These are phyloP conservation scores for Salix brachista DNA, from an alignment of 345 rosid species.

Conservation along the genomic window DNA sequence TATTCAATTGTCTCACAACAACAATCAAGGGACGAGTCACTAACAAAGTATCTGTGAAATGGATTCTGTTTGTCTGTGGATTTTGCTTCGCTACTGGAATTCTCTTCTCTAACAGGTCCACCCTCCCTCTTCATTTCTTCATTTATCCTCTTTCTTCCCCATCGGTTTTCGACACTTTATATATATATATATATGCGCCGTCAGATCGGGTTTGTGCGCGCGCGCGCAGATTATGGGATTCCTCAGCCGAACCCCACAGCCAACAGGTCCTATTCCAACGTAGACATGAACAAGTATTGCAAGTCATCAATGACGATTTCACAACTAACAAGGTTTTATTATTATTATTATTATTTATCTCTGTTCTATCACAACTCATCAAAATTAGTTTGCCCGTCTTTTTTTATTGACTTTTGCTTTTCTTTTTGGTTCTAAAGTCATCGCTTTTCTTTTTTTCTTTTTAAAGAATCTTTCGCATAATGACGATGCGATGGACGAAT, in stretches of 20 bases:
- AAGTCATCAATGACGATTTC: slow-evolving; percentile 53
- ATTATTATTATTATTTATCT: not conserved
- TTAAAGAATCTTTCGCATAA: slow-evolving; percentile 35
- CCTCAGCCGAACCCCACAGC: slow-evolving; percentile 42
- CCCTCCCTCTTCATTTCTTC: not conserved
- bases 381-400: not conserved
- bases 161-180: not conserved
- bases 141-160: not conserved
- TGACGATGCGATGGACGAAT: slow-evolving; percentile 59
- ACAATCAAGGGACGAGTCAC: slow-evolving; percentile 60
- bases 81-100: slow-evolving; percentile 70
- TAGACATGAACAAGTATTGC: slow-evolving; percentile 59
- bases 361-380: not conserved
- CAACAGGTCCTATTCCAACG: slow-evolving; percentile 48
- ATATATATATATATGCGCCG: not conserved
- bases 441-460: not conserved
- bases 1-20: not conserved
- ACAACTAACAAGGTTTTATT: slow-evolving; percentile 48
- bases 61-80: slow-evolving; percentile 76
- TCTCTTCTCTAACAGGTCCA: slow-evolving; percentile 66
- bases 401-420: not conserved
- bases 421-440: not conserved
- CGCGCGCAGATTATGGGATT: slow-evolving; percentile 46
- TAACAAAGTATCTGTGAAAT: slow-evolving; percentile 47
- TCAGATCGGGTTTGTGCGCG: slow-evolving; percentile 3